Evolutionary conservation across 495 filamentous ascomycete species (phyloP).

Genomic region (Hypoxylon cercidicola): DNA sequence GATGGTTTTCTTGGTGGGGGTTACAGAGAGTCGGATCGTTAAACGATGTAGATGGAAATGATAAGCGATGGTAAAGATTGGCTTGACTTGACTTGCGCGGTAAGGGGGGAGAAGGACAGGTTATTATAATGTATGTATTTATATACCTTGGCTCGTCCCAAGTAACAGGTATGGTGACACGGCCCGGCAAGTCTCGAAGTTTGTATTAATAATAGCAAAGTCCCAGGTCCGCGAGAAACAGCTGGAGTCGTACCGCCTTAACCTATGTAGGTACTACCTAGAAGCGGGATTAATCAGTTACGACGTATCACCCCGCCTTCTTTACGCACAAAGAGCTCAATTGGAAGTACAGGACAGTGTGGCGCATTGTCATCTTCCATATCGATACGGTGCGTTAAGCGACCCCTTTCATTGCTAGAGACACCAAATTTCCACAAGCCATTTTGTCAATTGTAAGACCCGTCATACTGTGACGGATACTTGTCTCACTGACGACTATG

Average conservation of each 20-base stretch:
- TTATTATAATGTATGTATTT: conserved; percentile 23
- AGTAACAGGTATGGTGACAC: conserved; percentile 31
- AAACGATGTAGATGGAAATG: background rate
- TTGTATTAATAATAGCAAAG: conserved; percentile 37
- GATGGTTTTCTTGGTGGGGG: conserved; percentile 17
- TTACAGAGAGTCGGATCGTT: background rate
- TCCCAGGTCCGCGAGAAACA: conserved; percentile 14
- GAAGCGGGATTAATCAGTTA: conserved; percentile 16
- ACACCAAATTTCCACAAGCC: too few relatives aligned
- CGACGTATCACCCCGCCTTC: conserved; percentile 22
- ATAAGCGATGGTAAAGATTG: background rate
- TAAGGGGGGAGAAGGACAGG: conserved; percentile 8
- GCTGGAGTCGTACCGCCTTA: background rate
- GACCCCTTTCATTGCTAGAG: too few relatives aligned
- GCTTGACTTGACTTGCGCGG: background rate
- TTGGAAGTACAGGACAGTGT: conserved; percentile 36
- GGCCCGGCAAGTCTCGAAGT: conserved; percentile 23
- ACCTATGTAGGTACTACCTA: background rate
- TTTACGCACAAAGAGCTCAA: conserved; percentile 32
- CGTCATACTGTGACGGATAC: conserved; percentile 1
- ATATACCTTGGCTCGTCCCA: background rate
- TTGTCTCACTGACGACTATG: conserved; percentile 3
- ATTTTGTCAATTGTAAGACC: background rate
- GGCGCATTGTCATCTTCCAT: conserved; percentile 30
- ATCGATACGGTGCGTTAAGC: background rate